phyloP scores from a whole-genome alignment of 345 rosid genomes.

The Populus alba region DNA sequence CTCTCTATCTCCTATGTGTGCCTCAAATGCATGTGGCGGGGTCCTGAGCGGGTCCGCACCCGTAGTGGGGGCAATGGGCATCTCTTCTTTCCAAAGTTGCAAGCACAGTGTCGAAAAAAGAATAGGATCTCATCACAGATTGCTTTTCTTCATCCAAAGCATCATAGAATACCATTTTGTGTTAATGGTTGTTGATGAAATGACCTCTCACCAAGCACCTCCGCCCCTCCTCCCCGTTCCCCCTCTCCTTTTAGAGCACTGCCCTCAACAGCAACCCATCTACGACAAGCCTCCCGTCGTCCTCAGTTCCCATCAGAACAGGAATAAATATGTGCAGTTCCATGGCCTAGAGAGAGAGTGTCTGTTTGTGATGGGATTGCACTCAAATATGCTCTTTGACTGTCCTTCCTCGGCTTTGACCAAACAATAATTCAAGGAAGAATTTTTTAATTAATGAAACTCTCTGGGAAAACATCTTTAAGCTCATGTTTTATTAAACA shows the following conservation, averaged over 20 bases:
- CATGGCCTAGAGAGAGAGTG: constrained; percentile 7
- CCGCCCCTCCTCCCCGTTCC: neutral
- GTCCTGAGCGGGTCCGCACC: constrained; percentile 14
- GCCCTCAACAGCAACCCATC: neutral
- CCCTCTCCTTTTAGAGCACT: neutral
- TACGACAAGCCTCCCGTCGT: too few species aligned
- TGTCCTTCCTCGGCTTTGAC: constrained; percentile 41
- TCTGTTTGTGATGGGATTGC: constrained; percentile 39
- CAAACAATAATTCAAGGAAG: constrained; percentile 12
- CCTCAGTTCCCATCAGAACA: too few species aligned
- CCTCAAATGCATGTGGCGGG: constrained; percentile 13
- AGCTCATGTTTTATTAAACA: too few species aligned
- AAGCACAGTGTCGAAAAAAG: constrained; percentile 7
- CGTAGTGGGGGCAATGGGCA: constrained; percentile 40
- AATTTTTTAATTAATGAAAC: neutral
- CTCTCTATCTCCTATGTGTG: neutral
- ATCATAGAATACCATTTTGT: constrained; percentile 30
- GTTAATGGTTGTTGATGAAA: constrained; percentile 46
- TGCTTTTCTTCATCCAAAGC: constrained; percentile 21
- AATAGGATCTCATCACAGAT: constrained; percentile 16
- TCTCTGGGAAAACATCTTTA: neutral
- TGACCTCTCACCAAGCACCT: constrained; percentile 48
- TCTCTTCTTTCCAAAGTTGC: constrained; percentile 35
- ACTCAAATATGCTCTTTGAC: constrained; percentile 52
- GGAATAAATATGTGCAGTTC: neutral